These are phyloP conservation scores for Phytopythium vexans DNA, from an alignment of 352 stramenopile genomes.

Conservation along the genomic window DNA sequence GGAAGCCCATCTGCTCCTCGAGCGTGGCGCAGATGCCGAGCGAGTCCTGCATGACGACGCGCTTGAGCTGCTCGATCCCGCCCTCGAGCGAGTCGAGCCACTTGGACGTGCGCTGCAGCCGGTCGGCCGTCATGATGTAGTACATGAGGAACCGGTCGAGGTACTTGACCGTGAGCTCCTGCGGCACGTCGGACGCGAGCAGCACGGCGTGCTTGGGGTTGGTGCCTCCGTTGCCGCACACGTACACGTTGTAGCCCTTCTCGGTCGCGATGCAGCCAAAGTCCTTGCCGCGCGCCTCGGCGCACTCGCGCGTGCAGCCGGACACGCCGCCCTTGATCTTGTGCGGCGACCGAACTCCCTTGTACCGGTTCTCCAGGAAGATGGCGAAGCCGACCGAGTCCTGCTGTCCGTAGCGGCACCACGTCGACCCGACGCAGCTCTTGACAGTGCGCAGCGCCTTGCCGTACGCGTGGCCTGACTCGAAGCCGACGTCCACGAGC, in stretches of 20 bases:
- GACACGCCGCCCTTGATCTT: slow-evolving; percentile 92
- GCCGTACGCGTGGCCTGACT: slow-evolving; percentile 92
- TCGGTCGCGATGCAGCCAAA: slow-evolving; percentile 93
- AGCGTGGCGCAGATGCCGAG: slow-evolving; percentile 80
- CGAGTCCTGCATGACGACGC: slow-evolving; percentile 86
- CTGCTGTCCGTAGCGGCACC: slow-evolving; percentile 90
- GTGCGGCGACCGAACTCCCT: slow-evolving; percentile 89
- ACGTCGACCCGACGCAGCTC: slow-evolving; percentile 91
- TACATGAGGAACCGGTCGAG: slow-evolving; percentile 91
- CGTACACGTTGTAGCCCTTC: slow-evolving; percentile 90
- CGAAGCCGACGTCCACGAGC: slow-evolving; percentile 87
- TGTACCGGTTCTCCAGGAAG: slow-evolving; percentile 91
- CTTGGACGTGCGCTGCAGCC: slow-evolving; percentile 75
- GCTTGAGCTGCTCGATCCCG: slow-evolving; percentile 47
- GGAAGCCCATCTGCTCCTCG: slow-evolving; percentile 82
- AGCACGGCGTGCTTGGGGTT: slow-evolving; percentile 82
- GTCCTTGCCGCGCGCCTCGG: slow-evolving; percentile 90
- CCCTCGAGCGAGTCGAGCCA: slow-evolving; percentile 87
- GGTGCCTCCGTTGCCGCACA: slow-evolving; percentile 86
- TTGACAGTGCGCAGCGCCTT: slow-evolving; percentile 93
- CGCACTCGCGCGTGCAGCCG: slow-evolving; percentile 90
- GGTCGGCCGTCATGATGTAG: slow-evolving; percentile 82
- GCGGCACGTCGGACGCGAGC: slow-evolving; percentile 43
- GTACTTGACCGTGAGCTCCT: slow-evolving; percentile 80
- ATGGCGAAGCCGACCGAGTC: slow-evolving; percentile 91